A percentile compares a stretch with the other conserved stretches of the same genome.
These are phyloP conservation scores for Geosmithia morbida DNA, from an alignment of 2,329 filamentous ascomycete genomes.

Conservation along the genomic window DNA sequence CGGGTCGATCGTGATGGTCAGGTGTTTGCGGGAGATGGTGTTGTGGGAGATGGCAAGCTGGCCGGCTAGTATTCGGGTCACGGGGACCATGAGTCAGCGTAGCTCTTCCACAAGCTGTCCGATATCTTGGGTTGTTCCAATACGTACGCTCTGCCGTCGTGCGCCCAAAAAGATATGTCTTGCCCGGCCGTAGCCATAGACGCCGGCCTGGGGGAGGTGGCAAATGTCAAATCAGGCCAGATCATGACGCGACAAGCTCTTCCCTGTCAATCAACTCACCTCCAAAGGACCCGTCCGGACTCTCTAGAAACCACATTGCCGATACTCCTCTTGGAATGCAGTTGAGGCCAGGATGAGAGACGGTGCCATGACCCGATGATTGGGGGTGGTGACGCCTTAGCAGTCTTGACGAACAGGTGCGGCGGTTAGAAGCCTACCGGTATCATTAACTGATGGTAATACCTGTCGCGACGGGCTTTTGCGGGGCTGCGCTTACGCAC, in stretches of 20 bases:
- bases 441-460: too few relatives aligned
- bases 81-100: too few relatives aligned
- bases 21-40: constrained; percentile 77
- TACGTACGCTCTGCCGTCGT: constrained; percentile 49
- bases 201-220: constrained; percentile 22
- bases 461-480: constrained; percentile 1
- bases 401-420: background rate
- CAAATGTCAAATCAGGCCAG: background rate
- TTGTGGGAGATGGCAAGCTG: constrained; percentile 61
- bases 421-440: background rate
- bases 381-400: background rate
- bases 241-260: background rate
- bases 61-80: constrained; percentile 34
- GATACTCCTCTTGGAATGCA: background rate
- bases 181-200: constrained; percentile 76
- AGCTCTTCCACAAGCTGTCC: too few relatives aligned
- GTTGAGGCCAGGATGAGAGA: background rate
- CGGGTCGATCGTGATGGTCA: constrained; percentile 57
- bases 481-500: constrained; percentile 5
- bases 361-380: background rate
- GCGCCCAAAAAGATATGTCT: constrained; percentile 74
- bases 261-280: background rate
- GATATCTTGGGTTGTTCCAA: background rate
- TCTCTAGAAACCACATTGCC: constrained; percentile 2
- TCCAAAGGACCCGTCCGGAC: constrained; percentile 1